Conservation (phyloP, 2,329 filamentous ascomycete species). For the Endothia cerciana region DNA sequence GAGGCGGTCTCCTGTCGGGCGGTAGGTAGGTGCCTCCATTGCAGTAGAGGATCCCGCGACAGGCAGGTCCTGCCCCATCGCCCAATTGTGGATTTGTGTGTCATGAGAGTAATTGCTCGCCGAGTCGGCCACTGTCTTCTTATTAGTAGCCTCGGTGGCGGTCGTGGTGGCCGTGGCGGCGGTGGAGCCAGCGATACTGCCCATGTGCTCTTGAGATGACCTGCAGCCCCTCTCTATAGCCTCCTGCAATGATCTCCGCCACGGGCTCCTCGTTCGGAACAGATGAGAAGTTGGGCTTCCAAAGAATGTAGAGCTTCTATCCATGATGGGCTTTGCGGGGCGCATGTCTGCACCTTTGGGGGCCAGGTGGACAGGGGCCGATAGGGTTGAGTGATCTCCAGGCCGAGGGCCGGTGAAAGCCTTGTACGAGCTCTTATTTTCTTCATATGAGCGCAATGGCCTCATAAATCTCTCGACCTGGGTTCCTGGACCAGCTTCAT, state of each 20-base stretch:
- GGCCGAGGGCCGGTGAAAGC: not conserved
- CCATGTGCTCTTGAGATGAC: not conserved
- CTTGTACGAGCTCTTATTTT: not conserved
- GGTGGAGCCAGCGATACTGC: conserved; percentile 15
- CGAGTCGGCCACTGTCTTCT: conserved; percentile 41
- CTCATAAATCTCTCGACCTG: not conserved
- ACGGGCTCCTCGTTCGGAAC: conserved; percentile 60
- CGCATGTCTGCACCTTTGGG: conserved; percentile 2
- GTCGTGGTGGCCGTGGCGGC: conserved; percentile 3
- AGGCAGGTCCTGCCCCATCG: conserved; percentile 18
- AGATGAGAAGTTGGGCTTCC: conserved; percentile 55
- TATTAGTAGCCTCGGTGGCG: conserved; percentile 44
- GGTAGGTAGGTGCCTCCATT: conserved; percentile 36
- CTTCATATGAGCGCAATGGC: not conserved
- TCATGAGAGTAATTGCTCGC: conserved; percentile 56
- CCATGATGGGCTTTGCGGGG: conserved; percentile 14
- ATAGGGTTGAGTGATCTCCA: conserved; percentile 3
- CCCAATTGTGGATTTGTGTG: conserved; percentile 31
- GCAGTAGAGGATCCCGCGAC: not conserved
- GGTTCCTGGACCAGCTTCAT: not conserved
- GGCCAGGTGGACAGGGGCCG: conserved; percentile 15
- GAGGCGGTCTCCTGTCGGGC: conserved; percentile 39
- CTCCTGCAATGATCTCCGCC: conserved; percentile 54
- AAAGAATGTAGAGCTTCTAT: conserved; percentile 55
- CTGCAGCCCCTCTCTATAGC: conserved; percentile 42